A percentile compares a stretch with the other conserved stretches of the same genome.
phyloP scores from a whole-genome alignment of 179 eudicot genomes.

The Silene noctiflora region DNA sequence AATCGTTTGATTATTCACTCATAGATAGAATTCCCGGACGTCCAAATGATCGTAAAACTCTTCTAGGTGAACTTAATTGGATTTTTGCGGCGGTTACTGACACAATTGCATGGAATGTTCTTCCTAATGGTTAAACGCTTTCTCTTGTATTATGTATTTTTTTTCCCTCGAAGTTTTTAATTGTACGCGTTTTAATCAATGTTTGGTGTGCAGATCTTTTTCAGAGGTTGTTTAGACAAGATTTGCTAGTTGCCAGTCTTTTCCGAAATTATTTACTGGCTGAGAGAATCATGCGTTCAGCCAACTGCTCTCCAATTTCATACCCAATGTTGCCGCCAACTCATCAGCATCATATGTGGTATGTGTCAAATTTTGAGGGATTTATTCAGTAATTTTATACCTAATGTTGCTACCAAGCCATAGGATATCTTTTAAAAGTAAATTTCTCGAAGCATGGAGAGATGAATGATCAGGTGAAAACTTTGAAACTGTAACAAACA shows the following conservation, averaged over 20 bases:
- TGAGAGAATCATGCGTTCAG: slow-evolving; percentile 98
- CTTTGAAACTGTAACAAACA: too few relatives aligned
- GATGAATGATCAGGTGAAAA: too few relatives aligned
- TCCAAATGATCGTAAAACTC: slow-evolving; percentile 93
- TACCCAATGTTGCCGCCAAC: slow-evolving; percentile 91
- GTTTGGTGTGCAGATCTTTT: slow-evolving; percentile 64
- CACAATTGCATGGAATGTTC: slow-evolving; percentile 99
- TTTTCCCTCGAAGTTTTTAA: too few relatives aligned
- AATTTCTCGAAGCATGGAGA: too few relatives aligned
- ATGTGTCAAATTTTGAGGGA: slow-evolving; percentile 19
- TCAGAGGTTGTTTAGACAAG: slow-evolving; percentile 92
- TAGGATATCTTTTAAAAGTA: too few relatives aligned
- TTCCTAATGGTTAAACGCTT: slow-evolving; percentile 69
- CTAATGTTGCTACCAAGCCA: too few relatives aligned
- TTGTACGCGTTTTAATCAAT: background rate
- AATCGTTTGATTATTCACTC: slow-evolving; percentile 71
- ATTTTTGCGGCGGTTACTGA: slow-evolving; percentile 96
- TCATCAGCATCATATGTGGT: slow-evolving; percentile 99
- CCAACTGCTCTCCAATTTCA: slow-evolving; percentile 94
- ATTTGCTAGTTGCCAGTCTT: slow-evolving; percentile 91
- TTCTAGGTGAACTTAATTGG: slow-evolving; percentile 97
- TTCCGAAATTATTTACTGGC: slow-evolving; percentile 95
- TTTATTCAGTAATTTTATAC: background rate
- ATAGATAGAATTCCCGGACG: slow-evolving; percentile 96
- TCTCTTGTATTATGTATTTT: background rate